Percentiles rank a stretch among this genome's conserved stretches.
Evolutionary conservation across 495 filamentous ascomycete species (phyloP).

Genomic region (Trichoderma reesei): DNA sequence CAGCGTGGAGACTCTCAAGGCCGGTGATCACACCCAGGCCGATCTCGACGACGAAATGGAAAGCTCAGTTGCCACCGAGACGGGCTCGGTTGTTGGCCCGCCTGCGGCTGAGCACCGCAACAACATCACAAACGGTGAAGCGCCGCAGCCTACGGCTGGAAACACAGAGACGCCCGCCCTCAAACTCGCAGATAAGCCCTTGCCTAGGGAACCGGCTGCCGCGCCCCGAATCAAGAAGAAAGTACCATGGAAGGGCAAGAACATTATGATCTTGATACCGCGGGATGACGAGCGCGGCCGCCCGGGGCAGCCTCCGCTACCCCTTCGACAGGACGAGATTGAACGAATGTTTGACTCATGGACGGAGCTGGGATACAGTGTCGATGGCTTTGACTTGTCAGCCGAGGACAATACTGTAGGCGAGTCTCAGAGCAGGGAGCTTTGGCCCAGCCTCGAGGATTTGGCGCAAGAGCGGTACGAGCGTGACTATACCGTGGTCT

Average conservation of each 20-base stretch:
- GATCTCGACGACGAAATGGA: conserved; percentile 30
- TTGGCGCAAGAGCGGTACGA: conserved; percentile 42
- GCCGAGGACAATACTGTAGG: conserved; percentile 26
- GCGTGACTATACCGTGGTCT: conserved; percentile 48
- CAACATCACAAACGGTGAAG: not conserved
- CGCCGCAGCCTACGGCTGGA: conserved; percentile 16
- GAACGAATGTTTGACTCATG: conserved; percentile 56
- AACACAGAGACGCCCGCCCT: conserved; percentile 24
- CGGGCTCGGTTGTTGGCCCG: conserved; percentile 26
- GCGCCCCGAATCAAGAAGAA: conserved; percentile 44
- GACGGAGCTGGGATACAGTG: conserved; percentile 67
- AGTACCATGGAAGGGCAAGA: conserved; percentile 62
- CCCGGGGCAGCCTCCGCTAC: conserved; percentile 44
- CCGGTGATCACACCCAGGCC: conserved; percentile 23
- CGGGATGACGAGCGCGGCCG: conserved; percentile 55
- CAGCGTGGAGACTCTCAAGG: conserved; percentile 56
- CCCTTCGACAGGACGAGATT: conserved; percentile 54
- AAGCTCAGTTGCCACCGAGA: conserved; percentile 27
- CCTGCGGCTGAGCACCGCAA: not conserved
- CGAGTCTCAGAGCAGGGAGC: conserved; percentile 53
- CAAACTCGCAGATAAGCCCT: conserved; percentile 26
- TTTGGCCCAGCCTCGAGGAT: conserved; percentile 62
- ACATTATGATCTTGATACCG: conserved; percentile 61
- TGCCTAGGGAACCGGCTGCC: conserved; percentile 20
- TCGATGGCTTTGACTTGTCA: conserved; percentile 59